A percentile compares a stretch with the other conserved stretches of the same genome.
Conservation (phyloP, 495 filamentous ascomycete genomes). For the Emericellopsis terricola region DNA sequence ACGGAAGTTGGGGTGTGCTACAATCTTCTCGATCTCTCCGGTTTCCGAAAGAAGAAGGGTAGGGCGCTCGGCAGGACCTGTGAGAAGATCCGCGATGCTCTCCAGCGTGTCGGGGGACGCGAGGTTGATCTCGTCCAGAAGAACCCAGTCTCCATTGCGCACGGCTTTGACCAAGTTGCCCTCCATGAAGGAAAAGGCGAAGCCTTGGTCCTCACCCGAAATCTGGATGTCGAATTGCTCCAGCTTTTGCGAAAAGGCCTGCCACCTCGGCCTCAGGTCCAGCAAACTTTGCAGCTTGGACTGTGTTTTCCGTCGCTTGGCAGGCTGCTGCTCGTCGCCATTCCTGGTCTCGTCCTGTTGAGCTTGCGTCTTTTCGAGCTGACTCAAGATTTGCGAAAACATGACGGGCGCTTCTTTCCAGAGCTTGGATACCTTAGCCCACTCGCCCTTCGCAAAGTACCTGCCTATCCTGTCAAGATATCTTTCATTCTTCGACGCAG, state of each 20-base stretch:
- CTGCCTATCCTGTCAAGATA: constrained; percentile 68
- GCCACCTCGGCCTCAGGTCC: constrained; percentile 58
- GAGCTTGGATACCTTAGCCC: constrained; percentile 61
- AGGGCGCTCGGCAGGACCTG: constrained; percentile 42
- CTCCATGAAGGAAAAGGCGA: constrained; percentile 91
- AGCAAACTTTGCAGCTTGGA: constrained; percentile 39
- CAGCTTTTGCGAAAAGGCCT: constrained; percentile 56
- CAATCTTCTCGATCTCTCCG: constrained; percentile 72
- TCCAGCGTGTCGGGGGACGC: constrained; percentile 89
- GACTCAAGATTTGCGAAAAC: constrained; percentile 54
- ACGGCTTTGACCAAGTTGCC: constrained; percentile 85
- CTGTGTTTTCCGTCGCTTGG: constrained; percentile 71
- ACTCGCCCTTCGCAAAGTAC: constrained; percentile 62
- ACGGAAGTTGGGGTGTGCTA: constrained; percentile 82
- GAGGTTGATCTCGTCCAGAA: constrained; percentile 96
- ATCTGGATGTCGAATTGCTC: constrained; percentile 67
- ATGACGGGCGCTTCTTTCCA: constrained; percentile 82
- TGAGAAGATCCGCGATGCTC: constrained; percentile 73
- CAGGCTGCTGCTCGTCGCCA: constrained; percentile 39
- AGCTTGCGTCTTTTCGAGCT: constrained; percentile 16
- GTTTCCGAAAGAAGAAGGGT: constrained; percentile 83
- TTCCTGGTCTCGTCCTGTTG: constrained; percentile 14
- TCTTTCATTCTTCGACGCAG: constrained; percentile 64
- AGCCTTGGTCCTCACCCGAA: constrained; percentile 56
- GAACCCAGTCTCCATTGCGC: constrained; percentile 89